Conservation (phyloP, 805 yeast species). For the Nakazawaea molendinolei region DNA sequence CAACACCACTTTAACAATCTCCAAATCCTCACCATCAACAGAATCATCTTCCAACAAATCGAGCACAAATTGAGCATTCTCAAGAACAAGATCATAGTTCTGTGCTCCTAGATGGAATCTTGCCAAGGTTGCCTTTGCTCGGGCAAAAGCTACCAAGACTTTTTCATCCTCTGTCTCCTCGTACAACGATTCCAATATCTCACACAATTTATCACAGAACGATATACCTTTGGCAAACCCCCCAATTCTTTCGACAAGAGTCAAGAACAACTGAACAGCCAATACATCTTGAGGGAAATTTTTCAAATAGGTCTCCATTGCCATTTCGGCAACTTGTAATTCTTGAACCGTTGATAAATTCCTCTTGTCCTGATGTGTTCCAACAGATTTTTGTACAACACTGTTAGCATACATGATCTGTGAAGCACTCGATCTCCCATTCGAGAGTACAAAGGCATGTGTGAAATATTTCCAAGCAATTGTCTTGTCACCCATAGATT, state of each 20-base stretch:
- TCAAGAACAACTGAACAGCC: constrained; percentile 50
- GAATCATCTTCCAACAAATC: constrained; percentile 41
- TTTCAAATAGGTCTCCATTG: constrained; percentile 60
- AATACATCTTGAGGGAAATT: constrained; percentile 49
- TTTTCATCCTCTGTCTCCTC: constrained; percentile 46
- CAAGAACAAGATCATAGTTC: constrained; percentile 53
- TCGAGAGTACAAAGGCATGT: constrained; percentile 74
- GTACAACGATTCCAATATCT: constrained; percentile 45
- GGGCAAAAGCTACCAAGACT: constrained; percentile 43
- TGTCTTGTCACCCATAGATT: constrained; percentile 39
- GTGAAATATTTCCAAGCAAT: constrained; percentile 57
- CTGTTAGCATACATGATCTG: constrained; percentile 67
- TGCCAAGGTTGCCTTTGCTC: constrained; percentile 63
- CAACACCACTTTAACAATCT: constrained; percentile 12
- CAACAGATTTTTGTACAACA: constrained; percentile 40
- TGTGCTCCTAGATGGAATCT: constrained; percentile 60
- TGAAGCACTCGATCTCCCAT: constrained; percentile 63
- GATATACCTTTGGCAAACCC: constrained; percentile 49
- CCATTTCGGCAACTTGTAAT: constrained; percentile 56
- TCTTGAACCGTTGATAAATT: constrained; percentile 59
- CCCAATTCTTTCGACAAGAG: constrained; percentile 64
- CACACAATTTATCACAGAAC: constrained; percentile 39
- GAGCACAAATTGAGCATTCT: constrained; percentile 48
- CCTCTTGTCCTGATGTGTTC: constrained; percentile 38
- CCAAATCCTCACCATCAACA: constrained; percentile 23